phyloP scores from a whole-genome alignment of 2,329 filamentous ascomycete species.

The Zasmidium angulare region DNA sequence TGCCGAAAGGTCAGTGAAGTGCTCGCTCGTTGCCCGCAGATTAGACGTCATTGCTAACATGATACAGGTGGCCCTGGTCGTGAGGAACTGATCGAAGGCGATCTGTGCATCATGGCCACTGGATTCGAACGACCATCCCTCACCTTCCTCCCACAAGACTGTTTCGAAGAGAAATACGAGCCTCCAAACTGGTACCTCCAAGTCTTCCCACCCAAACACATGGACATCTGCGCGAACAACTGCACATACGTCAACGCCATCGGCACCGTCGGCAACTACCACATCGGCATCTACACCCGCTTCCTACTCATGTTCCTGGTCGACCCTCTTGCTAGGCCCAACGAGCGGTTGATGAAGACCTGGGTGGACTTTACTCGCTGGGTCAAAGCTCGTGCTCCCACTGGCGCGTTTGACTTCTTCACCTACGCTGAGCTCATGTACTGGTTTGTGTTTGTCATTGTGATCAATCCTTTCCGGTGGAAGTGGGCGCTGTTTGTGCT shows the following conservation, averaged over 20 bases:
- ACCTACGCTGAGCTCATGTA: conserved; percentile 82
- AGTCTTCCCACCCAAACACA: conserved; percentile 74
- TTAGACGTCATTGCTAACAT: no score
- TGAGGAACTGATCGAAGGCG: conserved; percentile 65
- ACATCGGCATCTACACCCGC: conserved; percentile 85
- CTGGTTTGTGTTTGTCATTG: conserved; percentile 79
- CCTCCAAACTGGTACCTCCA: conserved; percentile 89
- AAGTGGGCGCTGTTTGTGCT: conserved; percentile 87
- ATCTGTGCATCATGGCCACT: conserved; percentile 80
- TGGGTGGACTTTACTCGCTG: conserved; percentile 83
- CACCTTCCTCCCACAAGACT: conserved; percentile 70
- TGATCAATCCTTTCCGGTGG: conserved; percentile 83
- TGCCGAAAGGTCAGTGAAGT: conserved; percentile 64
- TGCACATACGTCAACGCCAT: conserved; percentile 80
- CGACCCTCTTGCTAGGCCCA: conserved; percentile 73
- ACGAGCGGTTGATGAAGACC: conserved; percentile 71
- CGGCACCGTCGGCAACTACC: conserved; percentile 80
- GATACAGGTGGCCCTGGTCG: conserved; percentile 64
- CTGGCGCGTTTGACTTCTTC: conserved; percentile 82
- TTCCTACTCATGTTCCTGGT: conserved; percentile 83
- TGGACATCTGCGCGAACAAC: conserved; percentile 76
- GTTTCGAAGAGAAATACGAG: conserved; percentile 70
- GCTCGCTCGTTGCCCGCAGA: no score
- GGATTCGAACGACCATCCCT: conserved; percentile 75
- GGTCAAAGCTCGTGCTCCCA: conserved; percentile 69